These are phyloP conservation scores for Clavispora fructus DNA, from an alignment of 805 yeast genomes.

Conservation along the genomic window DNA sequence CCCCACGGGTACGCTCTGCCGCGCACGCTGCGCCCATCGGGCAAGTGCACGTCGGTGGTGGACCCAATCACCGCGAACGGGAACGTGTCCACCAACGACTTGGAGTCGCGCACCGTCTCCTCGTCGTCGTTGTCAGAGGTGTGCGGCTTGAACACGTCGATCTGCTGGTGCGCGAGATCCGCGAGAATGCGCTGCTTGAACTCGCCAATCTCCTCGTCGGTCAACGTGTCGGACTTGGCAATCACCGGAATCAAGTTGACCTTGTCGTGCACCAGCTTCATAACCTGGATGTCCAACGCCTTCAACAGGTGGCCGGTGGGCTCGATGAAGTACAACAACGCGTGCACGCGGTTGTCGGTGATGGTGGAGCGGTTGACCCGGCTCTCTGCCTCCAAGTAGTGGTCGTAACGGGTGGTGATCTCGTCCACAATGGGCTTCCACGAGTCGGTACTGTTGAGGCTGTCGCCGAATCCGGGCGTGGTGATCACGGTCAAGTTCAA, in stretches of 20 bases:
- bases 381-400: slow-evolving; percentile 85
- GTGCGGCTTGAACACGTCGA: slow-evolving; percentile 70
- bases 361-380: slow-evolving; percentile 67
- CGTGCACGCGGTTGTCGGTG: slow-evolving; percentile 85
- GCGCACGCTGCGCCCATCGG: slow-evolving; percentile 77
- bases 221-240: slow-evolving; percentile 89
- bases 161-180: slow-evolving; percentile 71
- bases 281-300: slow-evolving; percentile 82
- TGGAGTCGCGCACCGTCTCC: slow-evolving; percentile 64
- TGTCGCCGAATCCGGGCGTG: slow-evolving; percentile 93
- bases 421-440: slow-evolving; percentile 93
- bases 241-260: slow-evolving; percentile 92
- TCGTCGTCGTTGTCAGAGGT: slow-evolving; percentile 79
- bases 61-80: slow-evolving; percentile 97
- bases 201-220: slow-evolving; percentile 73
- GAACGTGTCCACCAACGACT: slow-evolving; percentile 60
- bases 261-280: slow-evolving; percentile 82
- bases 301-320: slow-evolving; percentile 94
- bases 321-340: slow-evolving; percentile 87
- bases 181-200: slow-evolving; percentile 75
- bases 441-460: slow-evolving; percentile 64
- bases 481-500: slow-evolving; percentile 79
- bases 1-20: slow-evolving; percentile 99
- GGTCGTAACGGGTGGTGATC: slow-evolving; percentile 79
- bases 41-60: slow-evolving; percentile 58